Conservation (phyloP, 345 rosid species). For the Schrenkiella parvula region DNA sequence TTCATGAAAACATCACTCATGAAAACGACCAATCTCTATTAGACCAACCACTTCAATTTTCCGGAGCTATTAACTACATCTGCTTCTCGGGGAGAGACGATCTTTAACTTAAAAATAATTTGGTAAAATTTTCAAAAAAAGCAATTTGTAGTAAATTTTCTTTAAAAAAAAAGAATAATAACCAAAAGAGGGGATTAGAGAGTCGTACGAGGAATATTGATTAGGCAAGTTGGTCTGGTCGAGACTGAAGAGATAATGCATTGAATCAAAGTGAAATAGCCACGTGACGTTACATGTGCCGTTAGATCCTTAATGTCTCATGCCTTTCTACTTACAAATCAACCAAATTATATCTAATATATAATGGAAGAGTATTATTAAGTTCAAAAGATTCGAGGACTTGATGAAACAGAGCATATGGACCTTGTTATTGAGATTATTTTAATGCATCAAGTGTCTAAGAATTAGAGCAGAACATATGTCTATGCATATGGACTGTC, state of each 20-base stretch:
- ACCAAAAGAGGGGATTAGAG: neutral
- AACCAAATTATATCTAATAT: neutral
- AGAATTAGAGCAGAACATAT: conserved; percentile 17
- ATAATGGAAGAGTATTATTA: neutral
- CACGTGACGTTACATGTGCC: conserved; percentile 28
- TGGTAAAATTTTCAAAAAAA: neutral
- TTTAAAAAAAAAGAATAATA: neutral
- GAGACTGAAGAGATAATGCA: conserved; percentile 19
- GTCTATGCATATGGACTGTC: conserved; percentile 27
- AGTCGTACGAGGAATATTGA: conserved; percentile 21
- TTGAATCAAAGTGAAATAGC: conserved; percentile 19
- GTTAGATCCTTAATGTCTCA: conserved; percentile 1
- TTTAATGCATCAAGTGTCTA: neutral
- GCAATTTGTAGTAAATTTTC: neutral
- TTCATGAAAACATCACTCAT: conserved; percentile 10
- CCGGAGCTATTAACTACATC: conserved; percentile 1
- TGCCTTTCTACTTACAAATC: neutral
- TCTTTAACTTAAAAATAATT: neutral
- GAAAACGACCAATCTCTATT: conserved; percentile 24
- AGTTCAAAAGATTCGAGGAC: neutral
- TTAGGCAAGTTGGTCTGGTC: conserved; percentile 26
- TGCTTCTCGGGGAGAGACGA: conserved; percentile 12
- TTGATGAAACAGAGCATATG: conserved; percentile 20
- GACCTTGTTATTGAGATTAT: neutral
- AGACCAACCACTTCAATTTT: conserved; percentile 6